phyloP scores from a whole-genome alignment of 2,329 filamentous ascomycete genomes.

The Pseudopithomyces chartarum region DNA sequence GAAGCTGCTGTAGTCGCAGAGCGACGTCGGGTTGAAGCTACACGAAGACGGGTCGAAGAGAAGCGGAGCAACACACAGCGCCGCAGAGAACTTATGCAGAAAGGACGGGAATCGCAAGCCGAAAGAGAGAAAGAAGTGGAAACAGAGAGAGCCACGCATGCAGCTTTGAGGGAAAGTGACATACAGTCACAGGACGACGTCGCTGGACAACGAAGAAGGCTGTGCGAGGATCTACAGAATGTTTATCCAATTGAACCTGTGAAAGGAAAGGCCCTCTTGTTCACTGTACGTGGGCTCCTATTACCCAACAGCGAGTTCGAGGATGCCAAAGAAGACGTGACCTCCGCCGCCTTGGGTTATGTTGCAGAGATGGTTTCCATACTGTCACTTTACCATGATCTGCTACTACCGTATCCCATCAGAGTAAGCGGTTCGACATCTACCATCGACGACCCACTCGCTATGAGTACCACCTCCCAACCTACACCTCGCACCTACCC shows the following conservation, averaged over 20 bases:
- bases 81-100: constrained; percentile 69
- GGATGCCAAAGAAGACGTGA: constrained; percentile 70
- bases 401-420: constrained; percentile 81
- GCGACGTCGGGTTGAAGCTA: constrained; percentile 66
- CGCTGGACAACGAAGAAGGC: constrained; percentile 83
- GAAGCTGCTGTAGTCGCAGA: constrained; percentile 64
- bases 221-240: constrained; percentile 78
- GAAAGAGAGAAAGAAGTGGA: constrained; percentile 65
- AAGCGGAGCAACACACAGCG: constrained; percentile 68
- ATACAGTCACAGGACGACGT: constrained; percentile 67
- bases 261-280: constrained; percentile 68
- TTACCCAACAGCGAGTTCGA: constrained; percentile 82
- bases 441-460: constrained; percentile 75
- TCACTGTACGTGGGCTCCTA: constrained; percentile 78
- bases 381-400: constrained; percentile 80
- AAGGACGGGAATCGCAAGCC: constrained; percentile 65
- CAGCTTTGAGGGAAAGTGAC: constrained; percentile 61
- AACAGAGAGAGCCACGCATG: constrained; percentile 52
- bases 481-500: constrained; percentile 64
- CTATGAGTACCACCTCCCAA: constrained; percentile 46
- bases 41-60: constrained; percentile 68
- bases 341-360: constrained; percentile 82
- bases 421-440: constrained; percentile 74
- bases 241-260: constrained; percentile 83
- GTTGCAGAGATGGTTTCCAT: constrained; percentile 76